A percentile compares a stretch with the other conserved stretches of the same genome.
phyloP scores from a whole-genome alignment of 371 early-diverging fungal genomes.

The Syncephalis fuscata region DNA sequence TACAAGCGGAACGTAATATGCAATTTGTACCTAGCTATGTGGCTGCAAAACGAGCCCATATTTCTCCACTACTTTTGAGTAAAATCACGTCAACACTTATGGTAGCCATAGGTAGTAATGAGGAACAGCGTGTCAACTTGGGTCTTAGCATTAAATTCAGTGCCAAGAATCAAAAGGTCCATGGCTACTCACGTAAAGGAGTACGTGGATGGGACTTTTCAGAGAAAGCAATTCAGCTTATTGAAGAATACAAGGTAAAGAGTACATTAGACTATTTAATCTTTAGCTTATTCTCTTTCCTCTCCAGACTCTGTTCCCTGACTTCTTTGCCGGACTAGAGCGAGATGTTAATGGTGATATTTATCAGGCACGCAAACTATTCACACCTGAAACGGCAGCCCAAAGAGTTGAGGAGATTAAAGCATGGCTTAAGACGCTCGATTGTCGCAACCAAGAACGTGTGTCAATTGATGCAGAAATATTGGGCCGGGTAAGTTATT shows the following conservation, averaged over 20 bases:
- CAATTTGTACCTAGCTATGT: conserved; percentile 44
- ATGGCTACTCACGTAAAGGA: conserved; percentile 68
- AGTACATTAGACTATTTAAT: too few species aligned
- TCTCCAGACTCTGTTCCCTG: conserved; percentile 26
- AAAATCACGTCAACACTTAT: conserved; percentile 73
- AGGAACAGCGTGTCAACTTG: conserved; percentile 43
- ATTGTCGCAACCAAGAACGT: conserved; percentile 39
- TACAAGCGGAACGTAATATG: conserved; percentile 6
- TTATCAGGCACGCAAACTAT: conserved; percentile 35
- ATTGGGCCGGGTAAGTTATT: conserved; percentile 19
- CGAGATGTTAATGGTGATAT: conserved; percentile 19
- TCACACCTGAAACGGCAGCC: conserved; percentile 19
- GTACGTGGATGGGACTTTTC: conserved; percentile 76
- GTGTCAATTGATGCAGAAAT: conserved; percentile 49
- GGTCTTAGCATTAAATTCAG: conserved; percentile 88
- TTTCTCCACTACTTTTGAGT: conserved; percentile 48
- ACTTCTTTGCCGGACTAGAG: conserved; percentile 47
- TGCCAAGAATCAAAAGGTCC: conserved; percentile 59
- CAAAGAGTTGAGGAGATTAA: conserved; percentile 29
- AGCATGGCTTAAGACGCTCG: conserved; percentile 46
- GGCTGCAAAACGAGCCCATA: conserved; percentile 39
- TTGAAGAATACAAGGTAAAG: conserved; percentile 43
- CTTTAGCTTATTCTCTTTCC: too few species aligned
- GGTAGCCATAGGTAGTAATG: conserved; percentile 6
- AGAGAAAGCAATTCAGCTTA: conserved; percentile 47